Percentiles rank a stretch among this genome's conserved stretches.
Conservation (phyloP, 106 monocot genomes). For the Platanthera zijinensis region DNA sequence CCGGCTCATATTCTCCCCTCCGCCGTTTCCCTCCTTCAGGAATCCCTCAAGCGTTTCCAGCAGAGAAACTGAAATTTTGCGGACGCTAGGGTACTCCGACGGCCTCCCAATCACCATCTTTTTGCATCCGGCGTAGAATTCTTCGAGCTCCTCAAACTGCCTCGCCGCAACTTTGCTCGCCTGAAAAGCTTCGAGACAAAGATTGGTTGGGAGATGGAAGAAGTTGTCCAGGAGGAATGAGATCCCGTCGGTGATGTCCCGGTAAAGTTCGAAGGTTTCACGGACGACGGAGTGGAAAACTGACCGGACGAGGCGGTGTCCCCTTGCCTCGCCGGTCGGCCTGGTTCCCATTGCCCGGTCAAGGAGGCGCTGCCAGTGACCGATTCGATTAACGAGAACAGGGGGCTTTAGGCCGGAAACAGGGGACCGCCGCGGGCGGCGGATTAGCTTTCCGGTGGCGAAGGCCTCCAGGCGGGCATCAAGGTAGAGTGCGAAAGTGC, state of each 20-base stretch:
- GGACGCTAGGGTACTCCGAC: slow-evolving; percentile 47
- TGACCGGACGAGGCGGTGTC: slow-evolving; percentile 12
- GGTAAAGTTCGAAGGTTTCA: slow-evolving; percentile 22
- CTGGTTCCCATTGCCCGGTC: slow-evolving; percentile 26
- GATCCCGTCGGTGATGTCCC: slow-evolving; percentile 10
- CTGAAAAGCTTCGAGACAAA: slow-evolving; percentile 3
- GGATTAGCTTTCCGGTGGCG: slow-evolving; percentile 25
- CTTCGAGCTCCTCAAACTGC: slow-evolving; percentile 20
- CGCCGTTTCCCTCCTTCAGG: slow-evolving; percentile 8
- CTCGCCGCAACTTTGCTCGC: slow-evolving; percentile 5
- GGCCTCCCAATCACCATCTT: slow-evolving; percentile 35
- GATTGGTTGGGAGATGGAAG: slow-evolving; percentile 8
- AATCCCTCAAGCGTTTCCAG: slow-evolving; percentile 29
- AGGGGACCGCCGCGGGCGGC: slow-evolving; percentile 4
- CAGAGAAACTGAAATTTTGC: slow-evolving; percentile 32
- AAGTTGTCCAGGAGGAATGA: slow-evolving; percentile 20
- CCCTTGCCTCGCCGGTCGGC: slow-evolving; percentile 16
- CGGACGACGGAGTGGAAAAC: slow-evolving; percentile 8
- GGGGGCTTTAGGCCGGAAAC: slow-evolving; percentile 12
- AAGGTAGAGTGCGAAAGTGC: slow-evolving; percentile 54
- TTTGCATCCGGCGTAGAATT: slow-evolving; percentile 14
- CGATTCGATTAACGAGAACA: slow-evolving; percentile 8
- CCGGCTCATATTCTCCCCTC: neutral
- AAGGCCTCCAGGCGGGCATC: slow-evolving; percentile 36
- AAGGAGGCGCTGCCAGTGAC: slow-evolving; percentile 12